Evolutionary conservation across 192 early-diverging fungal species (phyloP), one percentile per base, ranked within the genome.

Genomic region (Backusella macrospora): DNA sequence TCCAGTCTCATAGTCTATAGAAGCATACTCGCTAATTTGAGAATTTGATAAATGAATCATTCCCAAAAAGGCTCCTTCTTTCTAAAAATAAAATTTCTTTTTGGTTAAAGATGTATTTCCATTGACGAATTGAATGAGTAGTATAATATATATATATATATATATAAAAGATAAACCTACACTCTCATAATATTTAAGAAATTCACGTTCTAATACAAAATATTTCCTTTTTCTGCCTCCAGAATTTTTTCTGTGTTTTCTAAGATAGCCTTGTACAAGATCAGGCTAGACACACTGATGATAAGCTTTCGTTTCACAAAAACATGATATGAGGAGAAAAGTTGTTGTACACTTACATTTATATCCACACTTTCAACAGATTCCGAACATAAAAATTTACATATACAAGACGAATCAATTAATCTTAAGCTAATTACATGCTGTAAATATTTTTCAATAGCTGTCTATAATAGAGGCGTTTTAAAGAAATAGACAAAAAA

Each of bases 211-310:
- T 23, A 94, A 85, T 48, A 90, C 85, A 77, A 95, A 97, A 84
- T 91, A 97, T 66, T 94, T 88, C 42, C 89, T 84, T 77, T 98
- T 99, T 94, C 95, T 96, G 6, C 94, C 96, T 65, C 97, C 96
- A 92, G 97, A 97, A 77, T 92, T 95, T 76, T 96, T 98, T 49
- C 96, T 96, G 78, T 89, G 90, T 79, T 98, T 98, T 49, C 92
- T 91, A 63, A 98, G 80, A 68, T 93, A 93, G 1, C 96, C 96
- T 81, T 96, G 94, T 68, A 94, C 95, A 74, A 85, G 83, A 38
- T 83, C 49, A 45, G 83, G 80, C 48, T 70, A 78, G 70, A 21
- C 42, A 45, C n/a, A n/a, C n/a, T n/a, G n/a, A n/a, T n/a, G n/a
- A n/a, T n/a, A n/a, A n/a, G n/a, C n/a, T n/a, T n/a, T n/a, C n/a